phyloP scores from a whole-genome alignment of 2,329 filamentous ascomycete species.

The Fusarium sp. region DNA sequence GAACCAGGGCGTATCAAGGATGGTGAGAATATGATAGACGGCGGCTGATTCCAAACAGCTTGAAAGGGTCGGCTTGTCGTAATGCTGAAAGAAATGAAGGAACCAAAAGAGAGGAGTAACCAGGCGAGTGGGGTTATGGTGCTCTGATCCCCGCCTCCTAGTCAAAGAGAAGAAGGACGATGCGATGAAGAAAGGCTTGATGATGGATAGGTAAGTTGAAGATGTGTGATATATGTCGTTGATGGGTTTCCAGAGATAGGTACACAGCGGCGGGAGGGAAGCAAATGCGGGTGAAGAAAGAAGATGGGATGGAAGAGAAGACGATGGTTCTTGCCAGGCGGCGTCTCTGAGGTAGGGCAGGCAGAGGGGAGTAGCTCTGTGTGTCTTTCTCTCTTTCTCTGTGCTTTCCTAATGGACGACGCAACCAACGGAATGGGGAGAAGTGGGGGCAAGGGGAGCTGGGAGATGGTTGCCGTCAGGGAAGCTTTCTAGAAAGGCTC shows the following conservation, averaged over 20 bases:
- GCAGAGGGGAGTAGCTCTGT: conserved; percentile 27
- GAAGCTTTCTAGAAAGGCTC: conserved; percentile 49
- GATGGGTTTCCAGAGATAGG: neutral
- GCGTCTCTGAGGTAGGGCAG: conserved; percentile 9
- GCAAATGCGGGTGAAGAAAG: conserved; percentile 8
- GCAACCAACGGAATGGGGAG: conserved; percentile 39
- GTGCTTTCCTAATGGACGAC: conserved; percentile 16
- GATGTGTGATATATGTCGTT: conserved; percentile 6
- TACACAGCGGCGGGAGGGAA: conserved; percentile 2
- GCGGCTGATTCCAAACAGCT: conserved; percentile 10
- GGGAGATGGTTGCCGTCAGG: conserved; percentile 40
- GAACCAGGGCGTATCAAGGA: conserved; percentile 2
- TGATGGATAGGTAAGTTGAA: conserved; percentile 1
- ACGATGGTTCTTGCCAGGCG: conserved; percentile 18
- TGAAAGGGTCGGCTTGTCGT: conserved; percentile 9
- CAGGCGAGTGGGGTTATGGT: conserved; percentile 38
- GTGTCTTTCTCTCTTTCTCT: neutral
- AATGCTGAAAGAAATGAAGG: conserved; percentile 31
- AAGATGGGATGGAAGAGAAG: conserved; percentile 15
- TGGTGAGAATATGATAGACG: neutral
- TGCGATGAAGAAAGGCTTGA: neutral
- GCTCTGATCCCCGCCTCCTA: conserved; percentile 37
- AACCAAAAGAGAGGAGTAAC: conserved; percentile 28
- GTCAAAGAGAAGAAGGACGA: conserved; percentile 17
- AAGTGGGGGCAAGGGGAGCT: conserved; percentile 36